A percentile compares a stretch with the other conserved stretches of the same genome.
Conservation (phyloP, 768 basidiomycete species). For the Chiua virens region DNA sequence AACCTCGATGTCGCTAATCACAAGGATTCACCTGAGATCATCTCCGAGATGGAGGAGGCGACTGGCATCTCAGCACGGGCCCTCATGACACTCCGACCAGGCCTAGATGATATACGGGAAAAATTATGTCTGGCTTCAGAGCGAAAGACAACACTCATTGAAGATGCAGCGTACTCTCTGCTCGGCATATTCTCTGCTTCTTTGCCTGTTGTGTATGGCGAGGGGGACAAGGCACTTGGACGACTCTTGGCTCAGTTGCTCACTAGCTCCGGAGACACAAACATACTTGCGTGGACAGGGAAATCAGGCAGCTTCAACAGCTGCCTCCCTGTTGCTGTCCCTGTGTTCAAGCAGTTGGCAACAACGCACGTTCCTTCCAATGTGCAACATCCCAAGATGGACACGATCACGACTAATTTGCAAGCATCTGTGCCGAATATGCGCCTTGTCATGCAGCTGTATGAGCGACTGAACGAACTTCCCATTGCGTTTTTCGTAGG, state of each 20-base stretch:
- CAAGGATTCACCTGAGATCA: not conserved
- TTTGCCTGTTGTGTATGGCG: constrained; percentile 2
- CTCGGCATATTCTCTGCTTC: not conserved
- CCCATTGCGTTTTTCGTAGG: not conserved
- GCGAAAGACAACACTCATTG: not conserved
- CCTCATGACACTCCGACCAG: constrained; percentile 1
- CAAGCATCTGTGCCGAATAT: too few species aligned
- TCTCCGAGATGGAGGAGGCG: not conserved
- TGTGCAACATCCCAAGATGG: too few species aligned
- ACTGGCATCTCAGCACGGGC: not conserved
- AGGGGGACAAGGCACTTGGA: constrained; percentile 4
- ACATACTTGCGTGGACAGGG: constrained; percentile 8
- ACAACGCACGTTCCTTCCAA: not conserved
- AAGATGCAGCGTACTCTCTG: not conserved
- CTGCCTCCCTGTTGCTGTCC: not conserved
- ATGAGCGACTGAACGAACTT: not conserved
- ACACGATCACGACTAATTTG: too few species aligned
- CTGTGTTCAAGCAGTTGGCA: not conserved
- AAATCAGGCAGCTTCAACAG: constrained; percentile 5
- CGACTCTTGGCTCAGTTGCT: constrained; percentile 4
- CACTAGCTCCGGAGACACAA: not conserved
- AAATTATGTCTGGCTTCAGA: constrained; percentile 1
- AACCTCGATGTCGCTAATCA: not conserved
- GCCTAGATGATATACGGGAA: not conserved
- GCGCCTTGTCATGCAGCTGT: too few species aligned